These are phyloP conservation scores for Pseudozyma hubeiensis DNA, from an alignment of 1,284 basidiomycete species.

Conservation along the genomic window DNA sequence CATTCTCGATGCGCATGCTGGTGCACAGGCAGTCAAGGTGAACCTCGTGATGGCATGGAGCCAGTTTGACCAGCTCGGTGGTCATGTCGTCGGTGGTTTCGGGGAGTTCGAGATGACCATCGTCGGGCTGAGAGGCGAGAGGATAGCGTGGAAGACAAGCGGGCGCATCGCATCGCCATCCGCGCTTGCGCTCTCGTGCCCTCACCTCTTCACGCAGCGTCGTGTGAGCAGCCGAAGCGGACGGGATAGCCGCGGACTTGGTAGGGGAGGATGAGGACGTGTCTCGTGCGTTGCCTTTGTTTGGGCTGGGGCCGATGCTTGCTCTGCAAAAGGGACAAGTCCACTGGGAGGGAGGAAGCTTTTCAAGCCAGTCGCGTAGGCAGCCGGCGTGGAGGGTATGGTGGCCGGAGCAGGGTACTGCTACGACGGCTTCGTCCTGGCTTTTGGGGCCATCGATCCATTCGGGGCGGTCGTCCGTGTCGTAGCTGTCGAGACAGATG, in stretches of 20 bases:
- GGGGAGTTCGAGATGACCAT: conserved; percentile 32
- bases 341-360: conserved; percentile 59
- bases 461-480: conserved; percentile 58
- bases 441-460: conserved; percentile 55
- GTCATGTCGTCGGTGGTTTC: conserved; percentile 33
- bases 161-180: conserved; percentile 62
- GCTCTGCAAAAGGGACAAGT: conserved; percentile 65
- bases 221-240: conserved; percentile 1
- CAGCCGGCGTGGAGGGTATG: conserved; percentile 63
- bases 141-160: conserved; percentile 61
- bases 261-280: conserved; percentile 3
- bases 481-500: conserved; percentile 63
- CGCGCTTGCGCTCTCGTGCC: conserved; percentile 45
- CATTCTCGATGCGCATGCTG: conserved; percentile 55
- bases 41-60: conserved; percentile 62
- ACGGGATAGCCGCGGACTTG: conserved; percentile 5
- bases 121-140: conserved; percentile 12
- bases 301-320: conserved; percentile 21
- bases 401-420: conserved; percentile 61
- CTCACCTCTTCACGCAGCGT: conserved; percentile 59
- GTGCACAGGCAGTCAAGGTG: conserved; percentile 65
- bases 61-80: conserved; percentile 47
- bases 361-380: conserved; percentile 60
- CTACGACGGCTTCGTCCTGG: conserved; percentile 59
- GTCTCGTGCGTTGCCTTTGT: not conserved